A percentile compares a stretch with the other conserved stretches of the same genome.
These are phyloP conservation scores for Kodamaea plutei DNA, from an alignment of 1,139 yeast species.

Conservation along the genomic window DNA sequence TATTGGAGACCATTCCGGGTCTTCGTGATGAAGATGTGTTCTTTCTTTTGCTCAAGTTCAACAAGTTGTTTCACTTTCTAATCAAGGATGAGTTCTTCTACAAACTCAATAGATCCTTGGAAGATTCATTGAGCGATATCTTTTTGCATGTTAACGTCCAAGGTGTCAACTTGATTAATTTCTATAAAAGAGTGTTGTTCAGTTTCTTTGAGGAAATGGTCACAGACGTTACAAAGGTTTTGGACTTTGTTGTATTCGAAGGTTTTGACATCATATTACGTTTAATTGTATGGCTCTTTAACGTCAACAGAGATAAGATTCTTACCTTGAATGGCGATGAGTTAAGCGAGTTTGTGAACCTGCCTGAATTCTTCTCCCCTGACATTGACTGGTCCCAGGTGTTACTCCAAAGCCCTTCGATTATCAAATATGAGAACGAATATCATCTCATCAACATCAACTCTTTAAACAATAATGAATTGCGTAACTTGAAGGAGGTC, in stretches of 20 bases:
- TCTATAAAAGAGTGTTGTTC: slow-evolving; percentile 24
- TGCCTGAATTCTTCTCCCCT: slow-evolving; percentile 20
- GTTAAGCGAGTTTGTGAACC: slow-evolving; percentile 22
- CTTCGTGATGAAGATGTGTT: slow-evolving; percentile 29
- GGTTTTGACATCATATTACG: slow-evolving; percentile 38
- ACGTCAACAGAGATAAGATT: slow-evolving; percentile 17
- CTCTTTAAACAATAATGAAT: slow-evolving; percentile 37
- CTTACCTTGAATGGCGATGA: slow-evolving; percentile 25
- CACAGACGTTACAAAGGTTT: slow-evolving; percentile 15
- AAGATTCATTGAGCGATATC: slow-evolving; percentile 25
- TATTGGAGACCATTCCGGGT: slow-evolving; percentile 20
- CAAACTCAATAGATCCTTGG: slow-evolving; percentile 35
- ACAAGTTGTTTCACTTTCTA: slow-evolving; percentile 25
- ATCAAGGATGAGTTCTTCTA: slow-evolving; percentile 38
- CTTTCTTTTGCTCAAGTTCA: slow-evolving; percentile 32
- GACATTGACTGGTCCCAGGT: slow-evolving; percentile 16
- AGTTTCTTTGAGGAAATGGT: slow-evolving; percentile 21
- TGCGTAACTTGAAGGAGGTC: slow-evolving; percentile 35
- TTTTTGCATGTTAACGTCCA: slow-evolving; percentile 36
- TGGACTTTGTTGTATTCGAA: slow-evolving; percentile 39
- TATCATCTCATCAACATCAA: slow-evolving; percentile 40
- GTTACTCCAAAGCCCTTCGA: slow-evolving; percentile 23
- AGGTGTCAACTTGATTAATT: slow-evolving; percentile 29
- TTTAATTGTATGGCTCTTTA: slow-evolving; percentile 24
- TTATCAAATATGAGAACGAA: slow-evolving; percentile 44